Percentiles rank a stretch among this genome's conserved stretches.
These are phyloP conservation scores for Mycena sp. DNA, from an alignment of 1,284 basidiomycete genomes.

Conservation along the genomic window DNA sequence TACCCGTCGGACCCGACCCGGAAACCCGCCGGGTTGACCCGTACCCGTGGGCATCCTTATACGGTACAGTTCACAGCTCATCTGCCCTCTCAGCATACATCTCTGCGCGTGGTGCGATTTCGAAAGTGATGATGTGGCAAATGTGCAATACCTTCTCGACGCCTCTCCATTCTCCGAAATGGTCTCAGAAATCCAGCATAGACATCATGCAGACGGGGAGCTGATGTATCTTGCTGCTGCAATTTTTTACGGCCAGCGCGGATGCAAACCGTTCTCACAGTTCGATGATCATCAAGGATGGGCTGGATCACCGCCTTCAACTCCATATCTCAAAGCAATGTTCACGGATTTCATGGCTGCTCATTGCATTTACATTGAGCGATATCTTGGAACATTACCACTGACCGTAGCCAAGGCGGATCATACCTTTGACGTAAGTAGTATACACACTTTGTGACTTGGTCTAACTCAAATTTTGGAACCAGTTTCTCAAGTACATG, in stretches of 20 bases:
- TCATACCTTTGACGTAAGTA: constrained; percentile 29
- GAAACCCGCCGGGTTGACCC: no score
- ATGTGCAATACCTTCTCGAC: no score
- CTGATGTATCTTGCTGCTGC: constrained; percentile 25
- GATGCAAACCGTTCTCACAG: constrained; percentile 9
- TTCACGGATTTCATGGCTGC: constrained; percentile 15
- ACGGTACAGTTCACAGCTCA: no score
- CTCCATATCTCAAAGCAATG: constrained; percentile 16
- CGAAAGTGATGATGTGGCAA: no score
- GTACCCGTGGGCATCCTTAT: no score
- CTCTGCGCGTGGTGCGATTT: no score
- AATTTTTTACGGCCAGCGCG: constrained; percentile 3
- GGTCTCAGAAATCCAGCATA: constrained; percentile 17
- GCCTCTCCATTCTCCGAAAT: constrained; percentile 22
- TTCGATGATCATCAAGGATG: constrained; percentile 10
- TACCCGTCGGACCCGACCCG: no score
- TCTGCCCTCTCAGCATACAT: no score
- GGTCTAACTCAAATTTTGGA: background rate
- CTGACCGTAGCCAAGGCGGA: constrained; percentile 15
- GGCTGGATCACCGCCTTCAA: constrained; percentile 22
- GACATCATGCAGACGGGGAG: constrained; percentile 14
- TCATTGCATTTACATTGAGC: constrained; percentile 23
- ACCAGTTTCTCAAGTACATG: constrained; percentile 24
- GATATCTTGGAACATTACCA: constrained; percentile 17
- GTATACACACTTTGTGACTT: no score